Conservation (phyloP, 2,329 filamentous ascomycete species). For the Colletotrichum chrysophilum region DNA sequence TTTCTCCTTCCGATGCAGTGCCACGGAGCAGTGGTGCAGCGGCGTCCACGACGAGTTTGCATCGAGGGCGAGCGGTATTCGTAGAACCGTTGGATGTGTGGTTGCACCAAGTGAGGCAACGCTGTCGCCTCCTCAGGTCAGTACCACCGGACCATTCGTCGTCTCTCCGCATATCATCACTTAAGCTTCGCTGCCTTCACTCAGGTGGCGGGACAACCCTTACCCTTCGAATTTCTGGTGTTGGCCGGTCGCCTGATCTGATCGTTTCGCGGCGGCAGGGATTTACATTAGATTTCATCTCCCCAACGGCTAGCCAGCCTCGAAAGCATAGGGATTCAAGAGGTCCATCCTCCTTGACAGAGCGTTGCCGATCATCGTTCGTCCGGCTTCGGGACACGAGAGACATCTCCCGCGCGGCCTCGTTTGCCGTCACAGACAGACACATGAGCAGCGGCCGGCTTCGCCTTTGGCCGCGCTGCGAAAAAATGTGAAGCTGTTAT, state of each 20-base stretch:
- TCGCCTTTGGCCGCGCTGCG: not conserved
- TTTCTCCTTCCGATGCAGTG: slow-evolving; percentile 15
- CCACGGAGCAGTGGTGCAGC: slow-evolving; percentile 15
- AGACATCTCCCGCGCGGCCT: not conserved
- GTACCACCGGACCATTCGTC: slow-evolving; percentile 3
- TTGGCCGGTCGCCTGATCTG: not conserved
- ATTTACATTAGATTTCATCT: not conserved
- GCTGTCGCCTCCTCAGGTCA: slow-evolving; percentile 12
- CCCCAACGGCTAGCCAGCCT: not conserved
- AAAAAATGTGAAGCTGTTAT: not conserved
- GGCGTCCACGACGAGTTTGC: slow-evolving; percentile 19
- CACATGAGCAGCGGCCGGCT: slow-evolving; percentile 26
- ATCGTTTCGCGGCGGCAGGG: not conserved
- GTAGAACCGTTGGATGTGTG: not conserved
- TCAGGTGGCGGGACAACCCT: not conserved
- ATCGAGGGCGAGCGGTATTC: slow-evolving; percentile 18
- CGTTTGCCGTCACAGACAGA: not conserved
- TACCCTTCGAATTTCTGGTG: not conserved
- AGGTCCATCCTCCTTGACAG: not conserved
- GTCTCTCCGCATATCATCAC: not conserved
- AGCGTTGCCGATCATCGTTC: not conserved
- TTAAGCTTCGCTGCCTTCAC: not conserved
- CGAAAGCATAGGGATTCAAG: not conserved
- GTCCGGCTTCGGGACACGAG: not conserved
- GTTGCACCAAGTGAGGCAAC: slow-evolving; percentile 19